Evolutionary conservation across 352 stramenopile species (phyloP).

Genomic region (Phytophthora sansomeana): DNA sequence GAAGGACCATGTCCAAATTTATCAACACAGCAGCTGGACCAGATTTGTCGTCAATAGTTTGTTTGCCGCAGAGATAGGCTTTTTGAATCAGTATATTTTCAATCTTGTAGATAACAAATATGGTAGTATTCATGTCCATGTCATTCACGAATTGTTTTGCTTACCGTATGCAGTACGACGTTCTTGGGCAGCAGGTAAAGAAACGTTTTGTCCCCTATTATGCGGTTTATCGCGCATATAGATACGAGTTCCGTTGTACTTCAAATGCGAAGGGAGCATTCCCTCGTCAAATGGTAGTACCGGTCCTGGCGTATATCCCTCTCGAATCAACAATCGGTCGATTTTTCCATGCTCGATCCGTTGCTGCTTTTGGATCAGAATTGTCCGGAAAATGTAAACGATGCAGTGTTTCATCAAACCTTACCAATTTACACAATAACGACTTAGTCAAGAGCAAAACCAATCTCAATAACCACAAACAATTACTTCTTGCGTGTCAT

Average conservation of each 20-base stretch:
- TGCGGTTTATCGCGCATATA: conserved; percentile 8
- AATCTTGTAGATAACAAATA: conserved; percentile 13
- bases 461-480: too few species aligned
- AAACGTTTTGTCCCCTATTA: conserved; percentile 19
- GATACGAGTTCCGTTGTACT: conserved; percentile 2
- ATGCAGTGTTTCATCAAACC: too few species aligned
- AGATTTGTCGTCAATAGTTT: conserved; percentile 10
- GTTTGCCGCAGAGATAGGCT: not conserved
- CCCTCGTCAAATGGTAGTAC: conserved; percentile 13
- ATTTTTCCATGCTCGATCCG: conserved; percentile 5
- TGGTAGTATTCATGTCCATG: too few species aligned
- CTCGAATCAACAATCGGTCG: not conserved
- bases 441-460: too few species aligned
- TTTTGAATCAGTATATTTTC: conserved; percentile 10
- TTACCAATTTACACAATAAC: too few species aligned
- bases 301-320: not conserved
- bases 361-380: too few species aligned
- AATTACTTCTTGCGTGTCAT: too few species aligned
- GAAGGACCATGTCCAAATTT: too few species aligned
- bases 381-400: too few species aligned
- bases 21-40: not conserved
- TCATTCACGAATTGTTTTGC: too few species aligned
- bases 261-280: too few species aligned
- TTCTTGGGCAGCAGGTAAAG: conserved; percentile 7
- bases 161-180: conserved; percentile 4